Conservation (phyloP, 2,329 filamentous ascomycete species). For the Pseudogymnoascus sp. region DNA sequence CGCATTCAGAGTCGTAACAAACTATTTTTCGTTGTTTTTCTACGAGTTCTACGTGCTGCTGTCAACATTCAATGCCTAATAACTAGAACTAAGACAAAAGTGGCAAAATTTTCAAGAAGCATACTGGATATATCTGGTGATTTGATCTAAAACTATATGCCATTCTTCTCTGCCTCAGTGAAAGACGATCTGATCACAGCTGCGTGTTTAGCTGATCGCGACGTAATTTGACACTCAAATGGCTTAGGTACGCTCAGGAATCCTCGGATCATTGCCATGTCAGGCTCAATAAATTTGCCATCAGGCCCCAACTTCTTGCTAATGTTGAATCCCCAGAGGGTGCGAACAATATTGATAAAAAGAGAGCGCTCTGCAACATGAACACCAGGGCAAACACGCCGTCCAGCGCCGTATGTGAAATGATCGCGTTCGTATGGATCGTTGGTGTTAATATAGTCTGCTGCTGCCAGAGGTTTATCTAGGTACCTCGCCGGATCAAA, state of each 20-base stretch:
- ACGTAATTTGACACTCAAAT: conserved; percentile 15
- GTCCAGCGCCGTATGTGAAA: conserved; percentile 27
- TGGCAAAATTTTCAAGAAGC: no score
- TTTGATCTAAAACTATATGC: no score
- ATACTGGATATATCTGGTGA: no score
- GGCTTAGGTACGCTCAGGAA: conserved; percentile 26
- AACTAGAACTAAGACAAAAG: no score
- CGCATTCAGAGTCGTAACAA: no score
- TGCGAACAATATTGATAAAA: conserved; percentile 23
- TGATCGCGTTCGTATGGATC: conserved; percentile 26
- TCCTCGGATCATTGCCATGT: conserved; percentile 12
- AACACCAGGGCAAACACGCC: conserved; percentile 28
- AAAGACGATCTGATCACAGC: no score
- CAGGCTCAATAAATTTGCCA: conserved; percentile 21
- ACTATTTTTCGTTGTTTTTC: no score
- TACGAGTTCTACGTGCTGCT: no score
- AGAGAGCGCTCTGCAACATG: conserved; percentile 29
- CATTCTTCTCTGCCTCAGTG: no score
- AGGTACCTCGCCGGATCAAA: conserved; percentile 9
- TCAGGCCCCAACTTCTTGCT: conserved; percentile 13
- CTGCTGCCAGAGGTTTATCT: not conserved
- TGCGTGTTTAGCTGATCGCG: no score
- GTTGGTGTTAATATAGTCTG: conserved; percentile 15
- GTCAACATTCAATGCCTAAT: no score
- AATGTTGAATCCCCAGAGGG: conserved; percentile 30